Conservation (phyloP, 805 yeast species). For the Ogataea salicorniae region DNA sequence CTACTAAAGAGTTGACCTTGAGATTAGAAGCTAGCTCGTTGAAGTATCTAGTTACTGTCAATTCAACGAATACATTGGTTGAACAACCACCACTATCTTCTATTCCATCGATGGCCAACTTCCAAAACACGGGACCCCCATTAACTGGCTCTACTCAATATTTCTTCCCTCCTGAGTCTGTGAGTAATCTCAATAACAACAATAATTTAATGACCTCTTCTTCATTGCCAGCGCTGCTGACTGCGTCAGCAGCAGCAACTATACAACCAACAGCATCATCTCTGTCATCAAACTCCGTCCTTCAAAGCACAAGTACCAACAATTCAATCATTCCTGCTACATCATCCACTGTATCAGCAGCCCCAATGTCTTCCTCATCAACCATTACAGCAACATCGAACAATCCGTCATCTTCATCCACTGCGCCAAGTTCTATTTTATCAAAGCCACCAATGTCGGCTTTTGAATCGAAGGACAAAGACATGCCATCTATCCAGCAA, state of each 20-base stretch:
- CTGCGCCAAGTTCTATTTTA: too few species aligned
- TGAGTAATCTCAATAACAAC: not conserved
- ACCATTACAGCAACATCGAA: too few species aligned
- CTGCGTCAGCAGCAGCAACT: constrained; percentile 1
- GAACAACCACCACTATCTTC: constrained; percentile 33
- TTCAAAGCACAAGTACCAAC: not conserved
- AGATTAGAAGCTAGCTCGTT: constrained; percentile 64
- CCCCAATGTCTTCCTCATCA: constrained; percentile 4
- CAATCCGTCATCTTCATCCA: too few species aligned
- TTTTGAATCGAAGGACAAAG: too few species aligned
- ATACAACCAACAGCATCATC: not conserved
- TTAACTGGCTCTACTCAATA: constrained; percentile 11
- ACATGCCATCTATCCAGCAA: constrained; percentile 11
- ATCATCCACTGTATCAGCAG: constrained; percentile 1
- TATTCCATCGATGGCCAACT: constrained; percentile 32
- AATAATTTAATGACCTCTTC: not conserved
- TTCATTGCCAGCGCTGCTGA: not conserved
- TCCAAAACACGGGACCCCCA: constrained; percentile 17
- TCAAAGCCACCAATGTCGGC: too few species aligned
- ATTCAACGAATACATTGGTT: constrained; percentile 13
- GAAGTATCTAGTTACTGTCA: constrained; percentile 24
- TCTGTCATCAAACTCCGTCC: not conserved
- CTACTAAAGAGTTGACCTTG: constrained; percentile 90
- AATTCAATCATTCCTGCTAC: not conserved
- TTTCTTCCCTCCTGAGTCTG: constrained; percentile 6